Percentiles rank a stretch among this genome's conserved stretches.
Conservation (phyloP, 202 grass and related monocot genomes). For the Digitaria exilis region DNA sequence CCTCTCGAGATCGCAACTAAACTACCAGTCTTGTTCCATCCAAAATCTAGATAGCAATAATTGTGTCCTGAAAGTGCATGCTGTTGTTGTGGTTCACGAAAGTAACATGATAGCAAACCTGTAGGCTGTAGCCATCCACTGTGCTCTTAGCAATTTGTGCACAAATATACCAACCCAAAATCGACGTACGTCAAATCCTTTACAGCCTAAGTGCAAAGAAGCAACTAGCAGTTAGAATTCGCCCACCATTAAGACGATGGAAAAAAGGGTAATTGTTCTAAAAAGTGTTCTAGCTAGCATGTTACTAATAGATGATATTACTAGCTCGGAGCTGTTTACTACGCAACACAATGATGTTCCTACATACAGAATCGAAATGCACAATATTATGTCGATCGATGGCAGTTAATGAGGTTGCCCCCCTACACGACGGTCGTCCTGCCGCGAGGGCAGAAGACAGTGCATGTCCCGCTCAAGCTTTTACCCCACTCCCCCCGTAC, state of each 20-base stretch:
- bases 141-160: not conserved
- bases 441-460: slow-evolving; percentile 13
- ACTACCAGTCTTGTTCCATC: not conserved
- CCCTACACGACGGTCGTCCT: not conserved
- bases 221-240: not conserved
- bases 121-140: slow-evolving; percentile 15
- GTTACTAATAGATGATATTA: no score
- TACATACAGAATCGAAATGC: not conserved
- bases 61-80: slow-evolving; percentile 9
- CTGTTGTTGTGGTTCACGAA: not conserved
- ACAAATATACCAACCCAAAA: not conserved
- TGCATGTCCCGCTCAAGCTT: slow-evolving; percentile 24
- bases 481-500: slow-evolving; percentile 16
- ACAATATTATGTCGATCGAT: not conserved
- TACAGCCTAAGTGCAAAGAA: not conserved
- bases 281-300: no score
- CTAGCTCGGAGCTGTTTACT: no score
- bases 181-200: not conserved
- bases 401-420: not conserved
- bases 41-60: slow-evolving; percentile 34
- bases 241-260: no score
- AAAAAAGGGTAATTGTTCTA: no score
- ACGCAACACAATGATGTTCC: not conserved
- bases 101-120: not conserved
- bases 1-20: slow-evolving; percentile 21